Evolutionary conservation across 352 stramenopile genomes (phyloP).

Genomic region (Globisporangium radiosum): DNA sequence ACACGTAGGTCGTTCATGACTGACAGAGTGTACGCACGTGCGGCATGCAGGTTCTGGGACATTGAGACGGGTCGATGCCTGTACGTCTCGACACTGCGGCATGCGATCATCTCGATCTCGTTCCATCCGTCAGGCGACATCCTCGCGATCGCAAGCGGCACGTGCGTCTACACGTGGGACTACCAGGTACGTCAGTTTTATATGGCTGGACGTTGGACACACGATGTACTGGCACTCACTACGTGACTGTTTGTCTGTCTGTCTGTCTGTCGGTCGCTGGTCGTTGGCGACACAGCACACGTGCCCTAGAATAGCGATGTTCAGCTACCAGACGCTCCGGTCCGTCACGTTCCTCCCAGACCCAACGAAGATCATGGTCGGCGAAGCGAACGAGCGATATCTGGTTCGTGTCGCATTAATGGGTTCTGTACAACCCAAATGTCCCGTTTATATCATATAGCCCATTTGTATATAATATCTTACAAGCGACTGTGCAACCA

Average conservation of each 20-base stretch:
- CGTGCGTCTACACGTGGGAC: slow-evolving; percentile 94
- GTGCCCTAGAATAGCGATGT: slow-evolving; percentile 81
- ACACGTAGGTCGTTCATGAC: too few species aligned
- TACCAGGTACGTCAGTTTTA: slow-evolving; percentile 59
- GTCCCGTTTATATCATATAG: neutral
- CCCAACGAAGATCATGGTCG: slow-evolving; percentile 90
- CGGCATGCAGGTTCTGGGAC: slow-evolving; percentile 66
- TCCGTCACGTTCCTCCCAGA: slow-evolving; percentile 92
- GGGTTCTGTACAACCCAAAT: neutral
- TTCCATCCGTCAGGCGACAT: slow-evolving; percentile 94
- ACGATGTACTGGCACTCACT: too few species aligned
- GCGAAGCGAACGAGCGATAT: slow-evolving; percentile 90
- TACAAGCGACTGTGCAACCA: too few species aligned
- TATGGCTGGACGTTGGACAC: too few species aligned
- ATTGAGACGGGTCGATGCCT: slow-evolving; percentile 88
- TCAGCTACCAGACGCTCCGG: slow-evolving; percentile 86
- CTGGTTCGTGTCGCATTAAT: slow-evolving; percentile 31
- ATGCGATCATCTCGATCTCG: slow-evolving; percentile 95
- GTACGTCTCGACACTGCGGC: slow-evolving; percentile 90
- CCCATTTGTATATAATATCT: too few species aligned
- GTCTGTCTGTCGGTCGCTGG: too few species aligned
- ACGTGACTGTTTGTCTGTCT: too few species aligned
- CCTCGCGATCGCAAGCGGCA: slow-evolving; percentile 93
- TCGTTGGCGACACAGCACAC: slow-evolving; percentile 37
- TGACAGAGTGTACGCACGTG: too few species aligned